Percentiles rank a stretch among this genome's conserved stretches.
phyloP scores from a whole-genome alignment of 345 rosid genomes.

The Linum lewisii region DNA sequence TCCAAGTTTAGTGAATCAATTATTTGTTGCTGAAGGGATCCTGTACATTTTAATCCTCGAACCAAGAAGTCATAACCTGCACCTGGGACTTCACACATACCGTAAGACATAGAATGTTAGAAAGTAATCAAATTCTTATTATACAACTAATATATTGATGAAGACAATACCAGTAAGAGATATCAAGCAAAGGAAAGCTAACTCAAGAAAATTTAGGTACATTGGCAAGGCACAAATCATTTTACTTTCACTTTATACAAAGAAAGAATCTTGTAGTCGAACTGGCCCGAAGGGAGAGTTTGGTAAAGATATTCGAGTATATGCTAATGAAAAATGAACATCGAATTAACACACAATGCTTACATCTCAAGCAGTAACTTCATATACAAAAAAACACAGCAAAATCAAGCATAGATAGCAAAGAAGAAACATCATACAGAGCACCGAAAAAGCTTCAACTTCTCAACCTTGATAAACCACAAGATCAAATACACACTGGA shows the following conservation, averaged over 20 bases:
- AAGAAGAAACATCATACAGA: background rate
- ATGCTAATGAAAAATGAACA: background rate
- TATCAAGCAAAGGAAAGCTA: too few species aligned
- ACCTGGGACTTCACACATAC: conserved; percentile 5
- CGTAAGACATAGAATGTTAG: background rate
- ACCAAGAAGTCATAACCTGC: conserved; percentile 27
- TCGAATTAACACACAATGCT: background rate
- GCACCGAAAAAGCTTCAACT: too few species aligned
- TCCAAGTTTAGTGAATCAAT: conserved; percentile 54
- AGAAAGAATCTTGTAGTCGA: too few species aligned
- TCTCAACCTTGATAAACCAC: background rate
- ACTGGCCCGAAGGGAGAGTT: too few species aligned
- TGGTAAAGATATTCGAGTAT: too few species aligned
- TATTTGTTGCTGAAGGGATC: conserved; percentile 36
- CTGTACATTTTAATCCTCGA: conserved; percentile 21
- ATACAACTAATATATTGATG: too few species aligned
- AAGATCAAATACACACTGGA: background rate
- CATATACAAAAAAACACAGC: background rate
- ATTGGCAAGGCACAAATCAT: too few species aligned
- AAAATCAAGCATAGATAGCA: too few species aligned
- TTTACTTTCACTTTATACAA: too few species aligned
- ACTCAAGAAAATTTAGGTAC: too few species aligned
- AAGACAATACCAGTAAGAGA: background rate
- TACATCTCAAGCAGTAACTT: background rate
- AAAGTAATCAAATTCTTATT: background rate